Base-by-base conservation (phyloP, 2,329 filamentous ascomycete species). In the Penicillium corylophilum region DNA sequence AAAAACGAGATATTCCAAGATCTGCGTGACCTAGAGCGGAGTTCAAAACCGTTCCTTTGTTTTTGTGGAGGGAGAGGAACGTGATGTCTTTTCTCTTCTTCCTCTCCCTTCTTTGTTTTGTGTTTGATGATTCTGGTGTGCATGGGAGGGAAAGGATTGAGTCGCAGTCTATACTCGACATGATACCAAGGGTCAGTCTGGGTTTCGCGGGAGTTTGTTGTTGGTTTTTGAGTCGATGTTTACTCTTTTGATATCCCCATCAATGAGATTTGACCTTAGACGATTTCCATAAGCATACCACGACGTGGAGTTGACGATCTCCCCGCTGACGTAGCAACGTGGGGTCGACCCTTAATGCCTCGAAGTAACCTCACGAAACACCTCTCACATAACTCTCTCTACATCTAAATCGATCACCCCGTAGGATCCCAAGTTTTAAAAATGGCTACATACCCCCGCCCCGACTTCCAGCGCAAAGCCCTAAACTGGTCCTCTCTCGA, bases 401-500 rank as follows among this genome's bases (percentile, higher is more conserved):
- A 36, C 15, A 18, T n/a, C 15, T 36, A n/a, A 29, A 48, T 26
- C 36, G 6, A 40, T 15, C 13, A 29, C 13, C 26, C 23, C 23
- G n/a, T 20, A 22, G 20, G 28, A 9, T n/a, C n/a, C 43, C 6
- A n/a, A 36, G 1, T 12, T 24, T 16, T 15, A 4, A 55, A 23
- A 29, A 52, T 51, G 48, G 29, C 29, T 22, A 6, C 48, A 51
- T 86, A 88, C 59, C 85, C 85, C 22, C 82, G 85, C 48, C 84
- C 85, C 1, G 84, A 88, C 69, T 87, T 87, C 66, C 65, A 79
- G 48, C 82, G 84, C 48, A 68, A 72, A 28, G 64, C 74, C 23
- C 75, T 85, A 24, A 76, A 73, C 41, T 88, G 85, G 85, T 67
- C 72, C 36, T 81, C 80, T 1, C 78, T 88, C 42, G 82, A 88